Conservation (phyloP, 2,329 filamentous ascomycete species). For the Sphaceloma murrayae region DNA sequence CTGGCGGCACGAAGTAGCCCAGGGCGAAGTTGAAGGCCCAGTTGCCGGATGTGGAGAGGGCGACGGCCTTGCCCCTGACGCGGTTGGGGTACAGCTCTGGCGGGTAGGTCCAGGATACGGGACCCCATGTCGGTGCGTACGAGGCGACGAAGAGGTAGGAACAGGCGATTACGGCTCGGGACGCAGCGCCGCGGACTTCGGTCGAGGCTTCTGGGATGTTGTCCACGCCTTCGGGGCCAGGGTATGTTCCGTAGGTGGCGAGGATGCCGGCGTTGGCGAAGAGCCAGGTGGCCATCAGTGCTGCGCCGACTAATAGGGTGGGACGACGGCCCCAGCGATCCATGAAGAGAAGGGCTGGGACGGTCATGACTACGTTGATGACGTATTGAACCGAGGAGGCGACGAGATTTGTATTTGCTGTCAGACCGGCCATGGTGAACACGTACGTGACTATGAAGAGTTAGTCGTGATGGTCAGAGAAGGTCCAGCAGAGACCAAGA, state of each 20-base stretch:
- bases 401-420: conserved; percentile 46
- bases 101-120: conserved; percentile 43
- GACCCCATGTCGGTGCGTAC: conserved; percentile 56
- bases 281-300: conserved; percentile 54
- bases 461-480: too few relatives aligned
- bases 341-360: conserved; percentile 64
- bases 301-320: conserved; percentile 55
- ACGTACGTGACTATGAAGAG: conserved; percentile 51
- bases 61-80: conserved; percentile 54
- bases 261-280: conserved; percentile 55
- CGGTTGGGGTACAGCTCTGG: conserved; percentile 54
- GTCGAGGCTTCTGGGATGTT: conserved; percentile 36
- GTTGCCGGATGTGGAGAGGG: conserved; percentile 51
- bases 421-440: conserved; percentile 60
- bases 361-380: conserved; percentile 71
- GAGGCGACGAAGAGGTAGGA: conserved; percentile 64
- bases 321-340: conserved; percentile 66
- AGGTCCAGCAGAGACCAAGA: too few relatives aligned
- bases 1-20: conserved; percentile 49
- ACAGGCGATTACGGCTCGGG: conserved; percentile 52
- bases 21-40: conserved; percentile 53
- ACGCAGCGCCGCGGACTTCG: conserved; percentile 31
- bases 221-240: conserved; percentile 30
- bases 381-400: conserved; percentile 64
- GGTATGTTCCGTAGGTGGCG: conserved; percentile 45